Evolutionary conservation across 371 early-diverging fungal species (phyloP).

Genomic region (Lichtheimia ornata): DNA sequence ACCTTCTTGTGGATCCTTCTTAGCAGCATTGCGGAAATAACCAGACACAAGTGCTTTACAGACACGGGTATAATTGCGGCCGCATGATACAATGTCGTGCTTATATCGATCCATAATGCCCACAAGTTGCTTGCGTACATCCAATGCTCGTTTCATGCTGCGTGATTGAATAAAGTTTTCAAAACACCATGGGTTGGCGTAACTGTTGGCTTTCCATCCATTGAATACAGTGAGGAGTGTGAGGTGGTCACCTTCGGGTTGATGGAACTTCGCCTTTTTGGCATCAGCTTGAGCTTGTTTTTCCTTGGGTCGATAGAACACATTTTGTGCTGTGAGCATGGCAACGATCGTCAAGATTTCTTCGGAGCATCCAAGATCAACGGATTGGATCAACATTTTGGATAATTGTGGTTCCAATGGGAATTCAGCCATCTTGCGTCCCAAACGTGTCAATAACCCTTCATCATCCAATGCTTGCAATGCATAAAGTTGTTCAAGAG

Average conservation of each 20-base stretch:
- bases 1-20: conserved; percentile 96
- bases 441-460: conserved; percentile 90
- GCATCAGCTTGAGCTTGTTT: conserved; percentile 93
- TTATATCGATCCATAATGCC: conserved; percentile 90
- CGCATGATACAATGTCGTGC: conserved; percentile 93
- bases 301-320: conserved; percentile 96
- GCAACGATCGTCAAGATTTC: conserved; percentile 96
- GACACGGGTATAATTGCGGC: conserved; percentile 88
- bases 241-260: conserved; percentile 97
- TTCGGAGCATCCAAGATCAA: conserved; percentile 92
- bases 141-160: conserved; percentile 86
- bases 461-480: conserved; percentile 95
- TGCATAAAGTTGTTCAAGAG: conserved; percentile 90
- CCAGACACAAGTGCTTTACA: conserved; percentile 90
- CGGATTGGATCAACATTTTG: conserved; percentile 91
- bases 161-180: conserved; percentile 95
- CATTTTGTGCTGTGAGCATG: conserved; percentile 92
- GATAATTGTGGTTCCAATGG: conserved; percentile 93
- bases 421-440: conserved; percentile 97
- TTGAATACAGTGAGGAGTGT: conserved; percentile 96
- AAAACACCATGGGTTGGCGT: conserved; percentile 93
- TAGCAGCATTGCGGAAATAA: conserved; percentile 95
- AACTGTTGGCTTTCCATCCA: conserved; percentile 87
- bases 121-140: conserved; percentile 93
- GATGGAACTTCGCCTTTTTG: conserved; percentile 96